Evolutionary conservation across 495 filamentous ascomycete species (phyloP).

Genomic region (Penicillium simplicissimum): DNA sequence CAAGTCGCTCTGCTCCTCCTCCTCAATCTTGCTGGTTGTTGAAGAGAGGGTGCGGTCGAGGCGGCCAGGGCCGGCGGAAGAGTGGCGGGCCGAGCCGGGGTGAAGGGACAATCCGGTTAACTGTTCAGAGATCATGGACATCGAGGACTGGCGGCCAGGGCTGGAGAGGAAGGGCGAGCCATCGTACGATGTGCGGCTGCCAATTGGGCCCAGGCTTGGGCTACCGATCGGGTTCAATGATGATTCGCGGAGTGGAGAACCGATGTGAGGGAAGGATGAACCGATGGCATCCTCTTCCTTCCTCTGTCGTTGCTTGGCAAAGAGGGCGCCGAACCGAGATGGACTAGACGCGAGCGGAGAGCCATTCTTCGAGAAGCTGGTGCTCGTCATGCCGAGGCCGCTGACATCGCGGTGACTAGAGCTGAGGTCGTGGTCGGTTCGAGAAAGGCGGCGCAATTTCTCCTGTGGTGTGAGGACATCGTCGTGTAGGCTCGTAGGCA

Average conservation of each 20-base stretch:
- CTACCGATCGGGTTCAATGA: slow-evolving; percentile 57
- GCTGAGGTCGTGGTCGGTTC: slow-evolving; percentile 63
- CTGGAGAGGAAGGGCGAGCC: slow-evolving; percentile 63
- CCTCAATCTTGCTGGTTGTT: slow-evolving; percentile 68
- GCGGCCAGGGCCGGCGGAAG: slow-evolving; percentile 35
- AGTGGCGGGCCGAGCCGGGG: slow-evolving; percentile 45
- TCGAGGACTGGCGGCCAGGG: slow-evolving; percentile 63
- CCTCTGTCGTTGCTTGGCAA: slow-evolving; percentile 69
- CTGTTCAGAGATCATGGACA: slow-evolving; percentile 73
- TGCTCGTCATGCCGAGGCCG: slow-evolving; percentile 60
- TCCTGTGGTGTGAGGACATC: slow-evolving; percentile 93
- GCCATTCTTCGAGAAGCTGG: slow-evolving; percentile 71
- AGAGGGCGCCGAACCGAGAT: slow-evolving; percentile 83
- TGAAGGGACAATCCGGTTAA: slow-evolving; percentile 53
- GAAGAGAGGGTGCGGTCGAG: slow-evolving; percentile 49
- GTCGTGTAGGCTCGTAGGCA: slow-evolving; percentile 85
- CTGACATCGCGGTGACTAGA: slow-evolving; percentile 61
- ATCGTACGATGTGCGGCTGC: slow-evolving; percentile 54
- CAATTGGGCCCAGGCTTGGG: slow-evolving; percentile 64
- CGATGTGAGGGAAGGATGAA: slow-evolving; percentile 80
- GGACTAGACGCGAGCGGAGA: slow-evolving; percentile 80
- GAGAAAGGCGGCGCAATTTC: slow-evolving; percentile 79
- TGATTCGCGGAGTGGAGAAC: slow-evolving; percentile 91
- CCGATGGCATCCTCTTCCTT: slow-evolving; percentile 69
- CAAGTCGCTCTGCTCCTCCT: slow-evolving; percentile 62